phyloP scores from a whole-genome alignment of 352 stramenopile species.

The Globisporangium irregulare region DNA sequence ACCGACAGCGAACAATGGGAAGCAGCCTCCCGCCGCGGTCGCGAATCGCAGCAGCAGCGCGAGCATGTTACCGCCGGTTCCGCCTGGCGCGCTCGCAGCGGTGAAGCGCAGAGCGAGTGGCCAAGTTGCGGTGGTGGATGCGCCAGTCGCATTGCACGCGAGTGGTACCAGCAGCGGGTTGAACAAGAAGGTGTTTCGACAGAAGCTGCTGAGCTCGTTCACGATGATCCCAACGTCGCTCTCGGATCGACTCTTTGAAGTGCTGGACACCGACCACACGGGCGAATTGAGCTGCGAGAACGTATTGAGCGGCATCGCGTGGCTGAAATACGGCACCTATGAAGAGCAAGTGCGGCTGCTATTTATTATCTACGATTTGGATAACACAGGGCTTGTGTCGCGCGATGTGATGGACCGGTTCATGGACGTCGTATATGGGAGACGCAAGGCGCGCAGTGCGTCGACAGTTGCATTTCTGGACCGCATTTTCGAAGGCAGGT shows the following conservation, averaged over 20 bases:
- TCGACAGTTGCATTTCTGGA: constrained; percentile 57
- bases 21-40: background rate
- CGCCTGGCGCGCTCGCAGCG: background rate
- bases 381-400: constrained; percentile 53
- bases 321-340: constrained; percentile 70
- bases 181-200: constrained; percentile 77
- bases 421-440: constrained; percentile 85
- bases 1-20: background rate
- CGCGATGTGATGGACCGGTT: constrained; percentile 74
- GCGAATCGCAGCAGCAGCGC: constrained; percentile 22
- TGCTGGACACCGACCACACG: constrained; percentile 69
- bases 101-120: constrained; percentile 11
- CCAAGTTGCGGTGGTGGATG: constrained; percentile 7
- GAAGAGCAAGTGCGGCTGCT: constrained; percentile 77
- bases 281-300: constrained; percentile 63
- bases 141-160: background rate
- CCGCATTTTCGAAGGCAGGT: constrained; percentile 43
- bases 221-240: constrained; percentile 78
- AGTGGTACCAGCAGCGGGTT: constrained; percentile 19
- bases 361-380: constrained; percentile 86
- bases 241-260: constrained; percentile 81
- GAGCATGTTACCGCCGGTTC: background rate
- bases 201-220: constrained; percentile 74
- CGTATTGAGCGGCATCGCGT: constrained; percentile 64
- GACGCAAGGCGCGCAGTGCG: constrained; percentile 35